Conservation (phyloP, 768 basidiomycete genomes). For the Mycena filopes region DNA sequence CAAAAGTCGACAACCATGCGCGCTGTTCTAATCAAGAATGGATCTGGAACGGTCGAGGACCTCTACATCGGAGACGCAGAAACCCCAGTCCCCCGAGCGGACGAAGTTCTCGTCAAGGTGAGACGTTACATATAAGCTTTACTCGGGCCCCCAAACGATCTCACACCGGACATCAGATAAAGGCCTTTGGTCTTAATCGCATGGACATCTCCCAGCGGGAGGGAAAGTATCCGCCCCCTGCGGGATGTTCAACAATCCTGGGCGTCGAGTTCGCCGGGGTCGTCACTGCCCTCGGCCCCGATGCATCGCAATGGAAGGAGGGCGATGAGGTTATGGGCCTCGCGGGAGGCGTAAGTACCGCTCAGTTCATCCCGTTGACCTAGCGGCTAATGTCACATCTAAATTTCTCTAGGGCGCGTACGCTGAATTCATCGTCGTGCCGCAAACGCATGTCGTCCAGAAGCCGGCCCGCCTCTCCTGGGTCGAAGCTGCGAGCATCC, state of each 20-base stretch:
- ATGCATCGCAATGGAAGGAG: conserved; percentile 63
- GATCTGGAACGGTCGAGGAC: conserved; percentile 78
- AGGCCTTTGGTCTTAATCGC: conserved; percentile 89
- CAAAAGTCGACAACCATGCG: conserved; percentile 64
- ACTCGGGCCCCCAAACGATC: no score
- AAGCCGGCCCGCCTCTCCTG: conserved; percentile 84
- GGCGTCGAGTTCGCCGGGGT: conserved; percentile 90
- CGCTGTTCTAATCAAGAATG: conserved; percentile 82
- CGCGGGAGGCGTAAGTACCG: conserved; percentile 76
- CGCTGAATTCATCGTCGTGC: conserved; percentile 83
- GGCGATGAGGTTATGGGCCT: conserved; percentile 85
- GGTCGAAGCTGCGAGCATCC: conserved; percentile 87
- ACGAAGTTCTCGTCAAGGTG: conserved; percentile 86
- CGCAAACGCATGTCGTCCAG: conserved; percentile 70
- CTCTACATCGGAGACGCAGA: conserved; percentile 80
- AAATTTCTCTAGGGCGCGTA: conserved; percentile 77
- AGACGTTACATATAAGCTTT: conserved; percentile 16
- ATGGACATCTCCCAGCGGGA: conserved; percentile 84
- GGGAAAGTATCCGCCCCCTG: conserved; percentile 81
- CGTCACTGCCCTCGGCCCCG: conserved; percentile 64
- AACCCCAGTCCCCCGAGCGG: conserved; percentile 65
- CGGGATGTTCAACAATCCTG: conserved; percentile 78
- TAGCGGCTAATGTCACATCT: no score
- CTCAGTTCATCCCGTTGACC: conserved; percentile 19
- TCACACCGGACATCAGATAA: conserved; percentile 56